phyloP scores from a whole-genome alignment of 352 stramenopile genomes.

The Saprolegnia diclina region DNA sequence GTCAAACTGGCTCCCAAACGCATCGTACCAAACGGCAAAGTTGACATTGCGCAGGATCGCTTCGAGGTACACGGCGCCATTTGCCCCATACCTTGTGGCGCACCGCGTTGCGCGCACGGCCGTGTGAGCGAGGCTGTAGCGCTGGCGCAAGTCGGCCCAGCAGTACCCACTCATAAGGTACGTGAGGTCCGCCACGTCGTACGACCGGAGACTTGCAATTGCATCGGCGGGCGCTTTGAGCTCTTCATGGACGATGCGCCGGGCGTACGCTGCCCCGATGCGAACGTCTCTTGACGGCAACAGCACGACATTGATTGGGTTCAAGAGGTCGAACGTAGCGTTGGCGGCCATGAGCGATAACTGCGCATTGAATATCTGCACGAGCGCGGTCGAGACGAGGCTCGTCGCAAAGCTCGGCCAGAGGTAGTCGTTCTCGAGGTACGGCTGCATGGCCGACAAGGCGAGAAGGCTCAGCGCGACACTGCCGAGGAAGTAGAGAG shows the following conservation, averaged over 20 bases:
- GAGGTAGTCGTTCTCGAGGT: background rate
- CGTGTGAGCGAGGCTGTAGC: background rate
- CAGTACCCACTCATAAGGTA: conserved; percentile 1
- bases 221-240: background rate
- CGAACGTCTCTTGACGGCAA: background rate
- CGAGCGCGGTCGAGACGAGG: background rate
- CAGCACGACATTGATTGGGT: background rate
- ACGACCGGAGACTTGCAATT: background rate
- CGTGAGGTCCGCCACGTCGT: background rate
- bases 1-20: conserved; percentile 6
- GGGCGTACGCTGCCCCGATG: background rate
- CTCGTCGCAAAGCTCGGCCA: background rate
- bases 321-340: background rate
- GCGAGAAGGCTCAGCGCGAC: background rate
- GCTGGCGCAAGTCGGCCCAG: conserved; percentile 1
- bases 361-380: background rate
- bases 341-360: background rate
- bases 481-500: background rate
- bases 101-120: background rate
- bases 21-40: background rate
- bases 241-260: background rate
- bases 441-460: background rate
- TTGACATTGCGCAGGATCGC: background rate
- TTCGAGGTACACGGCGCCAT: background rate
- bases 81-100: background rate